Evolutionary conservation across 2,329 filamentous ascomycete genomes (phyloP).

Genomic region (Aureobasidium melanogenum): DNA sequence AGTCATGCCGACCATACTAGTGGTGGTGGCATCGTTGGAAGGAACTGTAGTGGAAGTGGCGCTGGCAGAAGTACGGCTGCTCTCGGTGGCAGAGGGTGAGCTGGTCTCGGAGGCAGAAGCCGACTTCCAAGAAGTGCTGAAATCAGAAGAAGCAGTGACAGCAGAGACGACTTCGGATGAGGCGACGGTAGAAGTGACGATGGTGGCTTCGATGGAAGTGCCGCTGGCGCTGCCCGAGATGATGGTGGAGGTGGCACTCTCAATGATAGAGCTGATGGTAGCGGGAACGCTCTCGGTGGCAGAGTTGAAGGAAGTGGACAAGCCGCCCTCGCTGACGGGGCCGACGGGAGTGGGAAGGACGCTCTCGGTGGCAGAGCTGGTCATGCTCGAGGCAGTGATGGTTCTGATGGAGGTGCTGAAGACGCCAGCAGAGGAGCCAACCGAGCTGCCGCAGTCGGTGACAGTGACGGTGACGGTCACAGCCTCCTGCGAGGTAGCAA

Average conservation of each 20-base stretch:
- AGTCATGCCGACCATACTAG: neutral
- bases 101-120: neutral
- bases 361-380: neutral
- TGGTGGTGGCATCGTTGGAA: conserved; percentile 1
- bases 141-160: neutral
- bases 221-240: neutral
- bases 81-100: neutral
- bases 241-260: neutral
- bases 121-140: neutral
- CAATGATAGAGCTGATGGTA: neutral
- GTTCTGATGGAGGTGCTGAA: neutral
- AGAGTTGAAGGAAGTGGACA: neutral
- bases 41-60: neutral
- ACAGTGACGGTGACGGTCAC: conserved; percentile 8
- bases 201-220: neutral
- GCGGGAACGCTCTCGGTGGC: neutral
- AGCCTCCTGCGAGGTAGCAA: neutral
- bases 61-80: neutral
- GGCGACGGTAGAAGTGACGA: neutral
- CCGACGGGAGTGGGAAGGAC: neutral
- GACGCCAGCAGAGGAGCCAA: neutral
- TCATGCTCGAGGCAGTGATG: neutral
- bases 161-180: neutral
- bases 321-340: neutral
- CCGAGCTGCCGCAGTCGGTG: neutral